Evolutionary conservation across 2,329 filamentous ascomycete genomes (phyloP).

Genomic region (Cladosporium sp.): DNA sequence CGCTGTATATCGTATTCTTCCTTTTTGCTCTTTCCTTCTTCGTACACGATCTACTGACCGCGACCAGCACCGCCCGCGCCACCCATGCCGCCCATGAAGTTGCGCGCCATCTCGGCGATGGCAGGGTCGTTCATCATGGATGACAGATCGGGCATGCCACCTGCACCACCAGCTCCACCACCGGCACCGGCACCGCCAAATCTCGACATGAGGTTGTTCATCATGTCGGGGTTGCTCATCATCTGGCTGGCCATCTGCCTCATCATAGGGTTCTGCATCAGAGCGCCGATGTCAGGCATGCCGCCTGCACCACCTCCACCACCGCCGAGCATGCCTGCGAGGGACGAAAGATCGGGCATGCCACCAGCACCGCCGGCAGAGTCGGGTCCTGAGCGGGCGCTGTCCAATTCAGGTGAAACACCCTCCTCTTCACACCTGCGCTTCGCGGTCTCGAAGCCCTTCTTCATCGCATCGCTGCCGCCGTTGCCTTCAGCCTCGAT

Average conservation of each 20-base stretch:
- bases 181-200: conserved; percentile 55
- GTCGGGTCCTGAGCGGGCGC: conserved; percentile 3
- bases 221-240: conserved; percentile 93
- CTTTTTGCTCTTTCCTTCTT: neutral
- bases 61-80: conserved; percentile 42
- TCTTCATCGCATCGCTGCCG: conserved; percentile 95
- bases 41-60: conserved; percentile 13
- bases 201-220: conserved; percentile 88
- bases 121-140: conserved; percentile 86
- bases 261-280: conserved; percentile 99
- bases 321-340: conserved; percentile 50
- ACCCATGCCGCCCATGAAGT: conserved; percentile 61
- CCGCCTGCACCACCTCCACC: conserved; percentile 64
- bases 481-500: conserved; percentile 93
- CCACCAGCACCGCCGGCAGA: conserved; percentile 31
- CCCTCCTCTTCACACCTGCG: conserved; percentile 76
- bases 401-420: conserved; percentile 18
- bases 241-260: conserved; percentile 93
- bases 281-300: conserved; percentile 79
- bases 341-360: conserved; percentile 38
- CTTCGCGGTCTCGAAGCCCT: conserved; percentile 91
- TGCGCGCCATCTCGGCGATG: conserved; percentile 81
- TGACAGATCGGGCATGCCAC: conserved; percentile 84
- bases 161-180: conserved; percentile 44
- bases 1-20: neutral